phyloP scores from a whole-genome alignment of 352 stramenopile species.

The Pythium oligandrum region DNA sequence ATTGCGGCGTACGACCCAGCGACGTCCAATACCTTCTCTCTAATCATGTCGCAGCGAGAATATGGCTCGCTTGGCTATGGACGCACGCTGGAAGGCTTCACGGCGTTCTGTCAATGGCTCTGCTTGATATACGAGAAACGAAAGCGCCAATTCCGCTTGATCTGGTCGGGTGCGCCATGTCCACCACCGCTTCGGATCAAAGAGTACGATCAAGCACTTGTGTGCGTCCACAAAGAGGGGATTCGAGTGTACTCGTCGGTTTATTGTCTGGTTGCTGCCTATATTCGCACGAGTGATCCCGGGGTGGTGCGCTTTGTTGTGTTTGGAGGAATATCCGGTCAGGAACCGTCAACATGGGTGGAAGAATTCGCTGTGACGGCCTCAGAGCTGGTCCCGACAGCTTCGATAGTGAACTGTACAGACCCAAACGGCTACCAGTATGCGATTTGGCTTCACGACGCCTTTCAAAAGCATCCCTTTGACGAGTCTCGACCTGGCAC shows the following conservation, averaged over 20 bases:
- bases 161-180: conserved; percentile 54
- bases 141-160: conserved; percentile 37
- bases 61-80: conserved; percentile 50
- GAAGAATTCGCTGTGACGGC: conserved; percentile 12
- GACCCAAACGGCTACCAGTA: conserved; percentile 11
- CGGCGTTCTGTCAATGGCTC: conserved; percentile 53
- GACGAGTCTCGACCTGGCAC: no score
- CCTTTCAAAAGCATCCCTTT: no score
- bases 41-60: conserved; percentile 36
- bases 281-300: conserved; percentile 27
- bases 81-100: conserved; percentile 30
- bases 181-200: conserved; percentile 44
- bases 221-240: conserved; percentile 63
- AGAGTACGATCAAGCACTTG: conserved; percentile 39
- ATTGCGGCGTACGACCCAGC: conserved; percentile 49
- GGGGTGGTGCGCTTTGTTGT: conserved; percentile 34
- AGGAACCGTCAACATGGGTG: no score
- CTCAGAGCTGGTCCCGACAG: conserved; percentile 15
- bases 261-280: conserved; percentile 26
- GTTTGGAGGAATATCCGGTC: no score
- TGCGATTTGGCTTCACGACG: conserved; percentile 24
- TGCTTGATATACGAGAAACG: conserved; percentile 56
- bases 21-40: conserved; percentile 27
- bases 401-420: conserved; percentile 24
- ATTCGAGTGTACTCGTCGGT: conserved; percentile 17